Evolutionary conservation across 495 filamentous ascomycete species (phyloP), one percentile per base, ranked within the genome.

Genomic region (Penicillium turbatum): DNA sequence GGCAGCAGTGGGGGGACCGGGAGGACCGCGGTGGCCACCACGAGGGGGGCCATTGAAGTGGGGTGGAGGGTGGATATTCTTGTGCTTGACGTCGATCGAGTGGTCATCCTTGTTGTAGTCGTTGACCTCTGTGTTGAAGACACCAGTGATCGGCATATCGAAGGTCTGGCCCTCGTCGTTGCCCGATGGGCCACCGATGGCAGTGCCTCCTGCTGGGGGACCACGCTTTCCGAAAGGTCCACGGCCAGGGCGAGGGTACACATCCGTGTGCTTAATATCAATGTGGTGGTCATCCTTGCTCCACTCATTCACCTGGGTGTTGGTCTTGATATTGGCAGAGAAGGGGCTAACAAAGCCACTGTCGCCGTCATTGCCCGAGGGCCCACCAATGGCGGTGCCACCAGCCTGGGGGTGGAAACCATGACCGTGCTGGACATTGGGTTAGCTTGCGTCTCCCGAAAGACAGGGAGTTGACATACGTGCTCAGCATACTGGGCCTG

Each of bases 231-330:
- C 29, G 35, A 63, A 61, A 1, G 54, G 56, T 34, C 60, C 63
- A 47, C 36, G 46, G 10, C 59, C 62, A 29, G 59, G 62, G 37
- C 11, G 17, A 17, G 11, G 38, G 52, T 58, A 55, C 21, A 60
- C 55, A 41, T 62, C 37, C 26, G 48, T 64, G 51, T 64, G 39
- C 51, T 64, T 64, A 16, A 67, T 11, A 0, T 60, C 39, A 12
- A 67, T 32, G 3, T 62, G 60, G 63, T 71, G 69, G 53, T 67
- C 62, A 32, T 72, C 70, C 46, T 65, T 54, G 55, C 41, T 61
- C 24, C 48, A 60, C 55, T 65, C 62, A 26, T 61, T 54, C 8
- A 71, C 60, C 17, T 58, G 40, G 34, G 51, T 59, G 48, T 68
- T 55, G 7, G 46, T 55, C 21, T 63, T 50, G 27, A 70, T 30